Base-by-base conservation (phyloP, 495 filamentous ascomycete genomes). In the Hyaloscypha bicolor region DNA sequence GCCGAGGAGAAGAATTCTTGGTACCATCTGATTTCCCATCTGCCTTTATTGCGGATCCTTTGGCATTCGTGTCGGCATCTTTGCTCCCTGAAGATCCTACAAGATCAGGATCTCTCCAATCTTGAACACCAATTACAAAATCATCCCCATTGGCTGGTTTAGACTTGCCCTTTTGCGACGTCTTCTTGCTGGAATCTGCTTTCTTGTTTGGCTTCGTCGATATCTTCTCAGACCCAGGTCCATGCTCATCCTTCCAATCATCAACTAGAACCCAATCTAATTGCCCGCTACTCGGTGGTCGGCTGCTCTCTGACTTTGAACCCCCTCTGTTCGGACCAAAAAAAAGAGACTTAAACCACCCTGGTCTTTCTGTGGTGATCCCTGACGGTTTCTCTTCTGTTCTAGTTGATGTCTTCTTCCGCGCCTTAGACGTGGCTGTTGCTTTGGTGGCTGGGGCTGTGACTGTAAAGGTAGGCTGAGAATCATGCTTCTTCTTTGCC, bases 91-190 rank as follows among this genome's bases (percentile, higher is more conserved):
- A 35, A 1, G 64, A 29, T 14, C 63, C 65, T 56, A 93, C 83
- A 21, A 96, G 79, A 73, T 96, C 92, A 4, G 92, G 90, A 73
- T 96, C 93, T 64, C 93, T 87, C 93, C 93, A 96, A 71, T 97
- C 93, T 68, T 97, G 93, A 14, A 96, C 89, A 3, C 93, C 93
- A 74, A 96, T 97, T n/a, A 92, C 86, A 76, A 96, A 97, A 62
- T 85, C 88, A 77, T 94, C 92, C 9, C 79, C 82, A 52, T 82
- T 75, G 35, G 69, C 74, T 64, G 35, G 66, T 68, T 60, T 71
- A 55, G 32, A 65, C 67, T 33, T 64, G 63, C 67, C 39, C 21
- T 42, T 48, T 35, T 56, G 21, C 29, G 53, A 56, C 3, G 21
- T 74, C 62, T 67, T 74, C 30, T 72, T 75, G 9, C 67, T 61